Evolutionary conservation across 805 yeast genomes (phyloP).

Genomic region (Kodamaea kakaduensis): DNA sequence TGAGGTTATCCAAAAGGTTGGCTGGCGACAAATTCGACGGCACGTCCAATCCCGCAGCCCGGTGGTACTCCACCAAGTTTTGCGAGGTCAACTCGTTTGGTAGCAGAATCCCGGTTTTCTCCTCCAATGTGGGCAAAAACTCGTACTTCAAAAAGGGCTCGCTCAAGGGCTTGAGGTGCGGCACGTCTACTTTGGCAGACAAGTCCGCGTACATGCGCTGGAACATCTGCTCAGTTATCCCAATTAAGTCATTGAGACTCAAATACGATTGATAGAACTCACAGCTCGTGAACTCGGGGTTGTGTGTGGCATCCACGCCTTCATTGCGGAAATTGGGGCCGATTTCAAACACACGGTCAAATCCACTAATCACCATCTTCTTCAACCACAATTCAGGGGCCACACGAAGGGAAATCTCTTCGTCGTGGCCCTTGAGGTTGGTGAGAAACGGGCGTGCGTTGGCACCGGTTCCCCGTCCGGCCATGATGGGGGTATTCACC

Average conservation of each 20-base stretch:
- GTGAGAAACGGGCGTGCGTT: constrained; percentile 86
- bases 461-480: constrained; percentile 80
- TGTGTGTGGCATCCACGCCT: constrained; percentile 88
- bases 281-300: constrained; percentile 89
- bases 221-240: constrained; percentile 57
- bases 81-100: constrained; percentile 44
- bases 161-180: constrained; percentile 21
- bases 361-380: constrained; percentile 74
- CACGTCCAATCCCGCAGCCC: constrained; percentile 29
- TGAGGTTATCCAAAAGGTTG: constrained; percentile 61
- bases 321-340: constrained; percentile 88
- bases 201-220: constrained; percentile 33
- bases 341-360: constrained; percentile 82
- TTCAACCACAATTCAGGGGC: constrained; percentile 97
- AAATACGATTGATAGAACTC: constrained; percentile 82
- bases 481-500: constrained; percentile 84
- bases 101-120: constrained; percentile 43
- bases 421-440: constrained; percentile 28
- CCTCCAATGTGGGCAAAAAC: constrained; percentile 62
- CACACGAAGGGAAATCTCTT: constrained; percentile 62
- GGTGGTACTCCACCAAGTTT: constrained; percentile 39
- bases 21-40: constrained; percentile 48
- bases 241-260: constrained; percentile 61
- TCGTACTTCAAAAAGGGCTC: constrained; percentile 43
- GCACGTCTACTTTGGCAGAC: constrained; percentile 3